Base-by-base conservation (phyloP, 768 basidiomycete species). In the Tylopilus cervinicoccineus region DNA sequence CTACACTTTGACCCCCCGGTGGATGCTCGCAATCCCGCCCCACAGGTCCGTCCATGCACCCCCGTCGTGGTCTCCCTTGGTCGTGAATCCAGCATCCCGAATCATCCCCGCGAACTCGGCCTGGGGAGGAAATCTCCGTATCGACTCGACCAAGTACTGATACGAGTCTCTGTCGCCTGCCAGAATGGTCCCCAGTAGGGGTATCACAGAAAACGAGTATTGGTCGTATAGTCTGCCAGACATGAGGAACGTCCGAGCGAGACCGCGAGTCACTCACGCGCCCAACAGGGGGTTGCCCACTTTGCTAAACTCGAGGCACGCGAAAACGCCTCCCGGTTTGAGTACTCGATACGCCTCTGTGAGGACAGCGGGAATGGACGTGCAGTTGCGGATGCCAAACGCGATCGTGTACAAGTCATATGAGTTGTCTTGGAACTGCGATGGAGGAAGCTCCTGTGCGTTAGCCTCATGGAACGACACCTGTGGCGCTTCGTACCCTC, bases 341-440 rank as follows among this genome's bases (percentile, higher is more conserved):
- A 99, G 79, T 13, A 98, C 93, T 20, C 96, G 81, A 67, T 95
- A 72, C 2, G 96, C 96, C 65, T 97, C 93, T 49, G 76, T 76
- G 38, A 99, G 73, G 14, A 93, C 96, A 20, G 81, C 84, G 2
- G 88, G 86, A 49, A 97, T 81, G 40, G 89, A 90, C 16, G 96
- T 99, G 72, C 92, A 94, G 64, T 99, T 99, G 32, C 96, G 80
- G 57, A 98, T 98, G 22, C 96, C 95, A 59, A 99, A 99, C 0
- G 96, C 93, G 65, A 99, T 97, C 23, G 96, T 99, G 72, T 99
- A 99, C 16, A 97, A 73, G 70, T 99, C 93, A 55, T 94, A 92
- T 16, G 89, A 80, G 66, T 91, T 83, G 59, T 87, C 81, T 6
- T 78, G 72, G 65, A 99, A 93, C 46, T 79, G 73, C 6, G 78